Evolutionary conservation across 2,329 filamentous ascomycete species (phyloP), one percentile per base, ranked within the genome.

Genomic region (Pseudogymnoascus destructans): DNA sequence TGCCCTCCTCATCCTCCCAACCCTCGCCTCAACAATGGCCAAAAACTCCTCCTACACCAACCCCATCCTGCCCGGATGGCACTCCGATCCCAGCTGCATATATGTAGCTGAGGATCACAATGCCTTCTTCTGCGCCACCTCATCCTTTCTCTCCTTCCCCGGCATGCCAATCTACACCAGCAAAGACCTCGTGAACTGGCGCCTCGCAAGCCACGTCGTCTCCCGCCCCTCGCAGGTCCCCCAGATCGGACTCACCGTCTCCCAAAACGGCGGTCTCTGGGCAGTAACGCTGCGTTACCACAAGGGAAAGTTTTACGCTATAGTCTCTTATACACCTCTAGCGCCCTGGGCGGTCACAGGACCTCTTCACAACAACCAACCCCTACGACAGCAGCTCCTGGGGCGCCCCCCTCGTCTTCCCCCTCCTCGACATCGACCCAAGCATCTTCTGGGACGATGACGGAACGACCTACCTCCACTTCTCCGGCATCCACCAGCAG

Each of bases 81-180:
- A 77, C 62, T 73, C 76, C 0, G 76, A 79, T 63, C 77, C 76
- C 0, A 73, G 70, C 4, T 75, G 74, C 52, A 69, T 73, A n/a
- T 70, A 72, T 55, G 66, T 75, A 17, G 63, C 66, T 7, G 66
- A 73, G 13, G 62, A 66, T 8, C 65, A 74, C 32, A 70, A 72
- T n/a, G 75, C 72, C 4, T 79, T 77, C 63, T 78, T 76, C 65
- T 78, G 75, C 61, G 74, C 72, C 2, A 75, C 75, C 0, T 79
- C 77, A 0, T 78, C 74, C 1, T 81, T 80, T 62, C 74, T 75
- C 57, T 70, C 72, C 0, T 80, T 79, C 62, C 77, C 78, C 0
- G 77, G 77, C 0, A 67, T 79, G 4, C 77, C 77, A 0, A 72
- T 81, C 17, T 75, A 79, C 63, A 75, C 76, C 1, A 78, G 74